These are phyloP conservation scores for Raphanus raphanistrum DNA, from an alignment of 345 rosid genomes.

Conservation along the genomic window DNA sequence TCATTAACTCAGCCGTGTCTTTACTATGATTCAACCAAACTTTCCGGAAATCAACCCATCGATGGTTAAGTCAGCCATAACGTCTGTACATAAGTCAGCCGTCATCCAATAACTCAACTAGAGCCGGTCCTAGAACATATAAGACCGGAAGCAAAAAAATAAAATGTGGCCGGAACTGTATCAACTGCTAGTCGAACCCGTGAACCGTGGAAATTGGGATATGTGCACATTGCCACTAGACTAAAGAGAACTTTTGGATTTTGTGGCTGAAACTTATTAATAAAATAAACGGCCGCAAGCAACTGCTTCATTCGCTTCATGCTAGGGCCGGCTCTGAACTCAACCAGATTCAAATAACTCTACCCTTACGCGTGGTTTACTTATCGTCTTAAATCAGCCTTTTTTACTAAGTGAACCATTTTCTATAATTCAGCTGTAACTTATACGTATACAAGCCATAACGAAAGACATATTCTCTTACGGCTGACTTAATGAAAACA, in stretches of 20 bases:
- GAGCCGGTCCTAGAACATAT: too few species aligned
- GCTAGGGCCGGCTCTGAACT: too few species aligned
- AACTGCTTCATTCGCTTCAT: too few species aligned
- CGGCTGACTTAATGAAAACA: background rate
- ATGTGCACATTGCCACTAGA: too few species aligned
- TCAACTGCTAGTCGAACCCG: too few species aligned
- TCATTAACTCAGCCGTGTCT: background rate
- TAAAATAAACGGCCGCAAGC: too few species aligned
- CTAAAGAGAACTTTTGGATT: too few species aligned
- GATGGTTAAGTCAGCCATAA: background rate
- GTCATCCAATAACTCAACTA: background rate
- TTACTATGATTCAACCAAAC: background rate
- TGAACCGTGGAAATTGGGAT: too few species aligned
- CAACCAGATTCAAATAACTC: background rate
- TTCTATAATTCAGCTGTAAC: background rate
- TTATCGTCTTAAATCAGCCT: background rate
- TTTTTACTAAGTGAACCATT: background rate
- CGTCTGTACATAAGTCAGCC: background rate
- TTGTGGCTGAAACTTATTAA: too few species aligned
- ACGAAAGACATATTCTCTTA: background rate
- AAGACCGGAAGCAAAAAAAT: too few species aligned
- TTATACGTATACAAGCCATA: background rate
- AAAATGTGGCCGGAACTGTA: too few species aligned
- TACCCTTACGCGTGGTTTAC: background rate
- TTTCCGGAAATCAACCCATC: background rate